Evolutionary conservation across 371 early-diverging fungal species (phyloP).

Genomic region (Apophysomyces trapeziformis): DNA sequence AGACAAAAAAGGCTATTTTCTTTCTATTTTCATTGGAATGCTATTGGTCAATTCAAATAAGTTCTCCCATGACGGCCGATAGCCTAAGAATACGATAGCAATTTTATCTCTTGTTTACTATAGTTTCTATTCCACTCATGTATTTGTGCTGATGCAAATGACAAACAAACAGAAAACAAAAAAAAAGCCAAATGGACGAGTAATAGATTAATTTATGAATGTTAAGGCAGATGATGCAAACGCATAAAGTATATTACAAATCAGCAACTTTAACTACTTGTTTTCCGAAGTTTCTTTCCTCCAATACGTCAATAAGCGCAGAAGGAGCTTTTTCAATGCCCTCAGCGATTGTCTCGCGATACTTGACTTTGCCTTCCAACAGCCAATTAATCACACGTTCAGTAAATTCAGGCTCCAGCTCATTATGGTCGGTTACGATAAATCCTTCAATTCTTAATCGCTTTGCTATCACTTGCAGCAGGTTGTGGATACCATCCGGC

Average conservation of each 20-base stretch:
- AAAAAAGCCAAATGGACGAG: no score
- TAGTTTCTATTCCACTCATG: no score
- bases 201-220: no score
- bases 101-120: no score
- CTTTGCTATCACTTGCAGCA: constrained; percentile 41
- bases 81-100: no score
- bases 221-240: no score
- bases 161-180: no score
- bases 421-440: constrained; percentile 49
- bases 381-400: constrained; percentile 60
- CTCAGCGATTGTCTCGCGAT: constrained; percentile 58
- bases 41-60: not conserved
- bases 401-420: constrained; percentile 46
- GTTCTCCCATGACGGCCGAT: no score
- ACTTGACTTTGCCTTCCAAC: constrained; percentile 64
- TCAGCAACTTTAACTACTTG: constrained; percentile 67
- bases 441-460: constrained; percentile 71
- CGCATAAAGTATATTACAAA: constrained; percentile 1
- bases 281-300: constrained; percentile 80
- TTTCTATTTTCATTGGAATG: not conserved
- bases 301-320: constrained; percentile 69
- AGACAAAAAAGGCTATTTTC: no score
- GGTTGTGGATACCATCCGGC: constrained; percentile 37
- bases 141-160: no score
- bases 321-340: constrained; percentile 78